These are phyloP conservation scores for Dactylonectria estremocensis DNA, from an alignment of 2,329 filamentous ascomycete species.

Conservation along the genomic window DNA sequence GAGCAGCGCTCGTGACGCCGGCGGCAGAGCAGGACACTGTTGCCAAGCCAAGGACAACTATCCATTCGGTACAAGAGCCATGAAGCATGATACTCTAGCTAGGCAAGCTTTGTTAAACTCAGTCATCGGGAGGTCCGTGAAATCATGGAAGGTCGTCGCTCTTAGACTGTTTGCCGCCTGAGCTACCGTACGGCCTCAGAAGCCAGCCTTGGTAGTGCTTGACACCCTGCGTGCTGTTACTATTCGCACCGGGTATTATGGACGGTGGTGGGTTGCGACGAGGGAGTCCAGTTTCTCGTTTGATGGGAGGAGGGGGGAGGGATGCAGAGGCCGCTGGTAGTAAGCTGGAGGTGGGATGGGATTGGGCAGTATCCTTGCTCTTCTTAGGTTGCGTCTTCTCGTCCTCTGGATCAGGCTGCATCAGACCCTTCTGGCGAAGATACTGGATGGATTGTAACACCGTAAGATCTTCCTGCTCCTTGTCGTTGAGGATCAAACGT, in stretches of 20 bases:
- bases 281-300: constrained; percentile 51
- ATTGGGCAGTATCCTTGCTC: constrained; percentile 33
- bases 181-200: constrained; percentile 55
- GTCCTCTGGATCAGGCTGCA: constrained; percentile 52
- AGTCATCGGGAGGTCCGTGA: not conserved
- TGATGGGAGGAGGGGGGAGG: constrained; percentile 54
- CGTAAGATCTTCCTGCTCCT: constrained; percentile 77
- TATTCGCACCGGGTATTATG: constrained; percentile 50
- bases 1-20: constrained; percentile 3
- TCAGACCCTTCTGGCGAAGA: constrained; percentile 72
- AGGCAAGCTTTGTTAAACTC: not conserved
- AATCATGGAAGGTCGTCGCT: constrained; percentile 53
- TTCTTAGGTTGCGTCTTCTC: constrained; percentile 37
- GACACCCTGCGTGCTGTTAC: constrained; percentile 50
- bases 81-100: not conserved
- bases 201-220: constrained; percentile 58
- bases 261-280: constrained; percentile 53
- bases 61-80: constrained; percentile 34
- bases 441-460: constrained; percentile 78
- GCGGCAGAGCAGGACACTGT: constrained; percentile 7
- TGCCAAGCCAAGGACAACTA: constrained; percentile 44
- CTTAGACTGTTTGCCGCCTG: constrained; percentile 50
- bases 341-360: constrained; percentile 48
- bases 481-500: constrained; percentile 76
- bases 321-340: constrained; percentile 58